Evolutionary conservation across 164 flowering plant genomes (phyloP).

Genomic region (Aristolochia contorta): DNA sequence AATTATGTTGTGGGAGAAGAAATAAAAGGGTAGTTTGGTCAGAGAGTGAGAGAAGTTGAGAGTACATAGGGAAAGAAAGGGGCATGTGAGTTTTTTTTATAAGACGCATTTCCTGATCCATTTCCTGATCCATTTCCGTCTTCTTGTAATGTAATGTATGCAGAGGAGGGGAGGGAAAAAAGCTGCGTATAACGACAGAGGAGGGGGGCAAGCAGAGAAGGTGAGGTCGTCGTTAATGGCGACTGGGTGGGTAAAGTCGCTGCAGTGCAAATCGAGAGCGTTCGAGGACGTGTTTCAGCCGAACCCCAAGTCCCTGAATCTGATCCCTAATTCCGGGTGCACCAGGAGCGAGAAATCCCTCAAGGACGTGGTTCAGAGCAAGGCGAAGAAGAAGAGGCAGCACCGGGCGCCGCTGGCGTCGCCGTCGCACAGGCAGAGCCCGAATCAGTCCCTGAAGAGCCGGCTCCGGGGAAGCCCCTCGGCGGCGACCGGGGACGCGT

Average conservation of each 20-base stretch:
- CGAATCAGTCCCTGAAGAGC: conserved; percentile 5
- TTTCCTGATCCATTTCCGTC: too few species aligned
- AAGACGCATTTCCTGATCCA: too few species aligned
- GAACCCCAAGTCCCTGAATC: conserved; percentile 21
- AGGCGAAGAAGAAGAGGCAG: conserved; percentile 13
- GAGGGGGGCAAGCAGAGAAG: neutral
- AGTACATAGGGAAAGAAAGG: too few species aligned
- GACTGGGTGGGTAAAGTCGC: conserved; percentile 71
- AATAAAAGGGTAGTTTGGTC: too few species aligned
- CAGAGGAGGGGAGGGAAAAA: neutral
- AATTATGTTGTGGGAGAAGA: too few species aligned
- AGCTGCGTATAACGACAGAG: neutral
- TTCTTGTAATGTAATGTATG: too few species aligned
- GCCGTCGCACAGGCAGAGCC: neutral
- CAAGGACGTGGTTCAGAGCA: conserved; percentile 44
- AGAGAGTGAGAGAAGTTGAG: too few species aligned
- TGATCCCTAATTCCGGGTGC: conserved; percentile 49
- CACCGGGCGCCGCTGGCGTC: conserved; percentile 4
- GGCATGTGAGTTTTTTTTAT: too few species aligned
- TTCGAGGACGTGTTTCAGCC: conserved; percentile 58
- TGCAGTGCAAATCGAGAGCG: conserved; percentile 83
- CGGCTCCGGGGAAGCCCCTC: conserved; percentile 13
- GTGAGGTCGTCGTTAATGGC: conserved; percentile 42
- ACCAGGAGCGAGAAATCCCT: conserved; percentile 37
- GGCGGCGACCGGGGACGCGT: conserved; percentile 19